phyloP scores from a whole-genome alignment of 306 rosid species.

The Prunus kanzakura region DNA sequence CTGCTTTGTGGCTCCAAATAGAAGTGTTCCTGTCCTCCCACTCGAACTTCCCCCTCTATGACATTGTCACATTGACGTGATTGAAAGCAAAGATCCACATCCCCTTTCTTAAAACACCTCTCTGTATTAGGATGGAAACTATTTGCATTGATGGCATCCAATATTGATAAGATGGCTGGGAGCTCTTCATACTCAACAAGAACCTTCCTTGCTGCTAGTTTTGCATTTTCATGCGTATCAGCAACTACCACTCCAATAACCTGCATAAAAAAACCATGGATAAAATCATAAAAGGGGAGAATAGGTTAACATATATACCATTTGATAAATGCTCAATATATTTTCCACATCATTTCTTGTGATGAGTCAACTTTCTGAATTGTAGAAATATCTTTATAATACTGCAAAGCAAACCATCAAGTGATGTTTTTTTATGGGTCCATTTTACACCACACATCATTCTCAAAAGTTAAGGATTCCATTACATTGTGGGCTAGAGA shows the following conservation, averaged over 20 bases:
- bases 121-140: constrained; percentile 78
- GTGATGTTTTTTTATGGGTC: neutral
- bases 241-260: constrained; percentile 90
- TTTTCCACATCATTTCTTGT: neutral
- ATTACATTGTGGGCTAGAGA: neutral
- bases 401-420: neutral
- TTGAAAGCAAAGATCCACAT: constrained; percentile 75
- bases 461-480: neutral
- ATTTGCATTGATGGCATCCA: constrained; percentile 74
- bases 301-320: neutral
- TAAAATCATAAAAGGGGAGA: neutral
- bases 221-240: constrained; percentile 94
- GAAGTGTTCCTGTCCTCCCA: constrained; percentile 98
- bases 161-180: constrained; percentile 75
- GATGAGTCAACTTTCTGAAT: neutral
- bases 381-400: neutral
- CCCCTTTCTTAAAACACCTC: constrained; percentile 66
- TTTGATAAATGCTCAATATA: neutral
- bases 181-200: constrained; percentile 75
- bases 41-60: constrained; percentile 79
- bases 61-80: constrained; percentile 75
- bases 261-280: constrained; percentile 35
- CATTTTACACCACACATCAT: neutral
- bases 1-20: constrained; percentile 87
- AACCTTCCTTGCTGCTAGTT: constrained; percentile 69